phyloP scores from a whole-genome alignment of 2,329 filamentous ascomycete genomes.

The Arthrobotrys musiformis region DNA sequence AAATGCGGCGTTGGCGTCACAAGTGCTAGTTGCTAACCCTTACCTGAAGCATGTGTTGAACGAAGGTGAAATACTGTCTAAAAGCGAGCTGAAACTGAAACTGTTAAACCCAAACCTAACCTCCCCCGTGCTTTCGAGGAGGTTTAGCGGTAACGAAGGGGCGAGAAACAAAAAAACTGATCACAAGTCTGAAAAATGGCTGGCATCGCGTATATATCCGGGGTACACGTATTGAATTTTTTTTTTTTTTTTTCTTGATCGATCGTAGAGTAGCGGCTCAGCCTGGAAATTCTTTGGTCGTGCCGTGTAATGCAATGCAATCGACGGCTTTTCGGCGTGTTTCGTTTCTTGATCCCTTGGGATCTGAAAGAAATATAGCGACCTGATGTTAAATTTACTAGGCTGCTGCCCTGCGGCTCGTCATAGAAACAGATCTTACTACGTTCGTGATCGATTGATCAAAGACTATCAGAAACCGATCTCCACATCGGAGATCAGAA shows the following conservation, averaged over 20 bases:
- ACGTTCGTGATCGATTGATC: no score
- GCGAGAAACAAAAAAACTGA: neutral
- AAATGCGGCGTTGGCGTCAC: constrained; percentile 29
- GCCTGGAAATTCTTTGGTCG: no score
- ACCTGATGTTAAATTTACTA: no score
- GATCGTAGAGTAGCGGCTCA: no score
- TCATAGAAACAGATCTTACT: no score
- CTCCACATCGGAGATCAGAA: neutral
- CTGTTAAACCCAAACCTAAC: constrained; percentile 1
- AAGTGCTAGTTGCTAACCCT: neutral
- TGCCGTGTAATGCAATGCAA: no score
- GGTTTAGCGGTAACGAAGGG: neutral
- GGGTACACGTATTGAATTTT: no score
- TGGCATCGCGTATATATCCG: no score
- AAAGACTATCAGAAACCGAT: neutral
- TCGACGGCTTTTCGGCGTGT: neutral
- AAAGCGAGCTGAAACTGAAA: constrained; percentile 37
- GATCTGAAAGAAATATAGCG: no score
- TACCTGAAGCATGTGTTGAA: constrained; percentile 37
- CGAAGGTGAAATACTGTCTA: constrained; percentile 27
- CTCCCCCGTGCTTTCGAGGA: constrained; percentile 11
- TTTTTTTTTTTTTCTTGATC: no score
- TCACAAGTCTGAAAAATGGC: neutral
- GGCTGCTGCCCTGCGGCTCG: no score
- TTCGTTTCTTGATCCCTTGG: constrained; percentile 13